Evolutionary conservation across 352 stramenopile genomes (phyloP).

Genomic region (Phytophthora constricta): DNA sequence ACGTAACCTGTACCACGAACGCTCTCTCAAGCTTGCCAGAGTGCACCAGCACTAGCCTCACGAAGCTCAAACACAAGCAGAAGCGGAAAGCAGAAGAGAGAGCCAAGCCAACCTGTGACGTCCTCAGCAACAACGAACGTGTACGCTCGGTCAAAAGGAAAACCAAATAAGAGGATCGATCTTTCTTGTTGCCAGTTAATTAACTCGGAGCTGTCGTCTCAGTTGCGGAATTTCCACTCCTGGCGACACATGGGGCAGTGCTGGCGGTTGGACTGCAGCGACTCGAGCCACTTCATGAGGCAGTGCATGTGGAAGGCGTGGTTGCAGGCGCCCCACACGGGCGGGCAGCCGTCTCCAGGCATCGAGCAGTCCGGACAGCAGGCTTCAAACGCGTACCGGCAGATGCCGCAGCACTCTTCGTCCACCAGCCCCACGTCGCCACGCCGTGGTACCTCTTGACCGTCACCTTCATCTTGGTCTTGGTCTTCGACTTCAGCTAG

Average conservation of each 20-base stretch:
- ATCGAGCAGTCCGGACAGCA: slow-evolving; percentile 83
- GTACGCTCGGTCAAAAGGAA: background rate
- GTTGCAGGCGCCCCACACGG: slow-evolving; percentile 91
- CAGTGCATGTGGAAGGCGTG: slow-evolving; percentile 95
- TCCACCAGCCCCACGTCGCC: slow-evolving; percentile 92
- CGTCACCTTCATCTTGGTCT: slow-evolving; percentile 79
- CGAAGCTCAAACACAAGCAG: too few relatives aligned
- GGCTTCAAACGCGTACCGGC: slow-evolving; percentile 82
- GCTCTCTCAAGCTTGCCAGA: slow-evolving; percentile 74
- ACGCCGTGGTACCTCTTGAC: slow-evolving; percentile 91
- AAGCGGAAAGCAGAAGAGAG: too few relatives aligned
- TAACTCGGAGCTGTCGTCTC: too few relatives aligned
- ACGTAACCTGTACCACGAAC: slow-evolving; percentile 79
- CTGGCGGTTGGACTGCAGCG: slow-evolving; percentile 78
- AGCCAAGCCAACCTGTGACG: too few relatives aligned
- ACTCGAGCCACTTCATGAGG: slow-evolving; percentile 93
- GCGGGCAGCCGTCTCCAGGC: slow-evolving; percentile 84
- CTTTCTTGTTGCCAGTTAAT: background rate
- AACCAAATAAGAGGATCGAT: background rate
- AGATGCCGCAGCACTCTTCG: slow-evolving; percentile 92
- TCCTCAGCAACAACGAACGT: background rate
- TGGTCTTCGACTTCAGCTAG: too few relatives aligned
- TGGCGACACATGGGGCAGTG: slow-evolving; percentile 92
- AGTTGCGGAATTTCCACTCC: slow-evolving; percentile 87
- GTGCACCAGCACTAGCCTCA: slow-evolving; percentile 68